Percentiles rank a stretch among this genome's conserved stretches.
phyloP scores from a whole-genome alignment of 345 rosid genomes.

The Nasturtium officinale region DNA sequence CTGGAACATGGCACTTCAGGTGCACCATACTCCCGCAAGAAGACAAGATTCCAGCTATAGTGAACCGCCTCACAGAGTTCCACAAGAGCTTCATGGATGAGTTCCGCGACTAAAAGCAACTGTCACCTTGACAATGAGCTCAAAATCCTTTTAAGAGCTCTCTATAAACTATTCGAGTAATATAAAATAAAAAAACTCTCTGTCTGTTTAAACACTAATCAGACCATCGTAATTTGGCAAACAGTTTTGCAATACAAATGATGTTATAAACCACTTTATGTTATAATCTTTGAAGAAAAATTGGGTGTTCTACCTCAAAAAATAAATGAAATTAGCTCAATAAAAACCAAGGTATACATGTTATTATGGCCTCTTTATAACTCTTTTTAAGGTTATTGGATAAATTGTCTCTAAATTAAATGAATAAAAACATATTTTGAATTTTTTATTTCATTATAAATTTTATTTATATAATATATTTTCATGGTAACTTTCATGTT shows the following conservation, averaged over 20 bases:
- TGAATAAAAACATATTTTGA: background rate
- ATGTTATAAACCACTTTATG: background rate
- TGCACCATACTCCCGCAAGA: constrained; percentile 90
- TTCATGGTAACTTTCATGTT: too few species aligned
- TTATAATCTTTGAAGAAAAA: background rate
- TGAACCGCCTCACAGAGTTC: constrained; percentile 63
- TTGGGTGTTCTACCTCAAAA: background rate
- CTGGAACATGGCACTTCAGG: constrained; percentile 96
- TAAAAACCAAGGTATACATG: background rate
- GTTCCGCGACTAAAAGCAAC: constrained; percentile 48
- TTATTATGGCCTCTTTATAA: too few species aligned
- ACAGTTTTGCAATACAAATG: background rate
- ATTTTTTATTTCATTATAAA: too few species aligned
- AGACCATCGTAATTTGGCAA: background rate
- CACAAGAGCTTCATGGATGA: constrained; percentile 82
- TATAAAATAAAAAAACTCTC: background rate
- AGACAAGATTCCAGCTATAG: constrained; percentile 78
- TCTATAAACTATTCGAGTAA: background rate
- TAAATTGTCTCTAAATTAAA: too few species aligned
- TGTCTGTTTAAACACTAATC: background rate
- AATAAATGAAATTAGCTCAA: background rate
- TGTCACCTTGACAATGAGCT: background rate
- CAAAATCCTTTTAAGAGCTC: background rate
- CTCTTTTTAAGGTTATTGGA: too few species aligned
- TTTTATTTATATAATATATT: too few species aligned